Conservation (phyloP, 371 early-diverging fungal genomes). For the Saksenaea vasiformis region DNA sequence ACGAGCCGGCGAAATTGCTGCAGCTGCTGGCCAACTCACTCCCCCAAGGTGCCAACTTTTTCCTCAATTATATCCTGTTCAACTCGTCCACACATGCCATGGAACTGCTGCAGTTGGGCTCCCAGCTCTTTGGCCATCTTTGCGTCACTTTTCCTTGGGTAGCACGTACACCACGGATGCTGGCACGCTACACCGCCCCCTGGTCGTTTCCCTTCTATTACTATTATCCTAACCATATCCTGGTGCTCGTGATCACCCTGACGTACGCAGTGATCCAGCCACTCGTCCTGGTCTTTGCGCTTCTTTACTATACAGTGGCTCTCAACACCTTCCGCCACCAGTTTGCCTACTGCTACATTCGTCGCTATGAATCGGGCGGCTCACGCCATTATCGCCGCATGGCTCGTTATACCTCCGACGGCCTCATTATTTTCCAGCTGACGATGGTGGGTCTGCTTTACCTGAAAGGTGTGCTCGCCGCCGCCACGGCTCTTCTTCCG, state of each 20-base stretch:
- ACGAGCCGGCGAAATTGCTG: constrained; percentile 64
- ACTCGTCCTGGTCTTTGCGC: constrained; percentile 76
- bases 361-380: constrained; percentile 82
- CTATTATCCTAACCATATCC: constrained; percentile 71
- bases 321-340: constrained; percentile 80
- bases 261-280: constrained; percentile 90
- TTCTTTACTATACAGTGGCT: constrained; percentile 76
- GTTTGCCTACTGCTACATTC: constrained; percentile 83
- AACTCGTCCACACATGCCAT: constrained; percentile 71
- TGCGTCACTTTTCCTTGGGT: constrained; percentile 50
- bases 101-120: constrained; percentile 71
- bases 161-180: constrained; percentile 74
- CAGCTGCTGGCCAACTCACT: constrained; percentile 68
- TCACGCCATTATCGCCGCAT: constrained; percentile 72
- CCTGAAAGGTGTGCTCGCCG: constrained; percentile 56
- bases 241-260: constrained; percentile 83
- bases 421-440: constrained; percentile 83
- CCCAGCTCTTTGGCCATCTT: constrained; percentile 55
- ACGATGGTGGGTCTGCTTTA: constrained; percentile 79
- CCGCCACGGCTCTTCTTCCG: constrained; percentile 49
- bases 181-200: constrained; percentile 55
- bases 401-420: constrained; percentile 76
- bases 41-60: constrained; percentile 78
- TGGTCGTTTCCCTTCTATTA: constrained; percentile 69
- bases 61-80: constrained; percentile 76